Evolutionary conservation across 495 filamentous ascomycete genomes (phyloP), one percentile per base, ranked within the genome.

Genomic region (Monascus purpureus): DNA sequence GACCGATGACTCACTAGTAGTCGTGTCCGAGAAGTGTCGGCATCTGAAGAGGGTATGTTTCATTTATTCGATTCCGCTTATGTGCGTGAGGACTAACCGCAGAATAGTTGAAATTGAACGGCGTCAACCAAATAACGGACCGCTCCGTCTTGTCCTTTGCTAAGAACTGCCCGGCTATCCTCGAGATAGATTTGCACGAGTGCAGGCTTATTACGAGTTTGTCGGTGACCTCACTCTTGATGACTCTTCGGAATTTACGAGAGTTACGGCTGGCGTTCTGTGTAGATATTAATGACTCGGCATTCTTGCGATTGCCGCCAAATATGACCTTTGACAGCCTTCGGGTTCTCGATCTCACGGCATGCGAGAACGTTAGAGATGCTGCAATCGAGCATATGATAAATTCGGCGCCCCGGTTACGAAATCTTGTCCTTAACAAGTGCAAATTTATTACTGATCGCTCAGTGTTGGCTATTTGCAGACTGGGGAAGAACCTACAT

Each of bases 121-220:
- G 84, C 14, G 93, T 92, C 46, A 43, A 48, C 12, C 75, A 90
- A 47, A 55, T 94, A 12, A 82, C 76, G 11, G 80, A 96, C 48
- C 61, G 59, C 13, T 75, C 87, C 2, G 75, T 96, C 43, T 48
- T 82, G 28, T 79, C 84, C 6, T 88, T 96, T 46, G 92, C 92
- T 19, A 63, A 75, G 17, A 72, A 85, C 50, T 96, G 87, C 52
- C 81, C 75, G 5, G 81, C 93, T 31, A 83, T 99, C 19, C 69
- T 99, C 25, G 92, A 99, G 54, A 94, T 96, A 37, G 92, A 99
- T 49, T 73, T 96, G 17, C 80, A 94, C 42, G 76, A 80, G 45
- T 95, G 90, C 61, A 71, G 68, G 17, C 63, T 71, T 16, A 70
- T 96, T 32, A 82, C 78, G 25, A 85, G 88, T 49, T 67, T 73